phyloP scores from a whole-genome alignment of 352 stramenopile genomes.

The Blastocystis sp. region DNA sequence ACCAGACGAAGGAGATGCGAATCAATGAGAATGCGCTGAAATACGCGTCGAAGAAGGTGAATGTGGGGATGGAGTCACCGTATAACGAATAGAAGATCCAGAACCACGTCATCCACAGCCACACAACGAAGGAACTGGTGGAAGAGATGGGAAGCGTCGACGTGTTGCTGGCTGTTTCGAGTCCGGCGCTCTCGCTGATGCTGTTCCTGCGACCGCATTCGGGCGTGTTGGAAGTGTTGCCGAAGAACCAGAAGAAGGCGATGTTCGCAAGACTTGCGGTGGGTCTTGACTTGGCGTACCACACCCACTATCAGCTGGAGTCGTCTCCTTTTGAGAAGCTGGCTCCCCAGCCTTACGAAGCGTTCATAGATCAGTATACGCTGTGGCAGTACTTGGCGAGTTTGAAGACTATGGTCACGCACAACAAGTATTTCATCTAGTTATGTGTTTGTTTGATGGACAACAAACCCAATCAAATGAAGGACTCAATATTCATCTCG shows the following conservation, averaged over 20 bases:
- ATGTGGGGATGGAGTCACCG: not conserved
- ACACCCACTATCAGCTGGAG: not conserved
- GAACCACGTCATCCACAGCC: not conserved
- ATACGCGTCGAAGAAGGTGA: not conserved
- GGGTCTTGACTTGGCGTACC: not conserved
- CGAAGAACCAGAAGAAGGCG: not conserved
- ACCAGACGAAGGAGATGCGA: not conserved
- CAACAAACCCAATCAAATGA: constrained; percentile 66
- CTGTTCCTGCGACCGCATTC: not conserved
- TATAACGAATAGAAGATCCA: not conserved
- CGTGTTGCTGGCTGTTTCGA: not conserved
- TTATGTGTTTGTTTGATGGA: not conserved
- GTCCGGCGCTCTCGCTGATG: not conserved
- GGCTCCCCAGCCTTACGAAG: not conserved
- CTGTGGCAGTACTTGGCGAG: not conserved
- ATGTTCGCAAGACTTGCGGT: not conserved
- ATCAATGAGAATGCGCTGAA: not conserved
- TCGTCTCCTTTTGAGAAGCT: not conserved
- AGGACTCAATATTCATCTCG: constrained; percentile 90
- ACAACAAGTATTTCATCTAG: not conserved
- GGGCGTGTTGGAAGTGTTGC: not conserved
- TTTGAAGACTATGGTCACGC: not conserved
- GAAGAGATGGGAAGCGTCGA: not conserved
- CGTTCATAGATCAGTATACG: not conserved
- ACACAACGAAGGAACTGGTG: not conserved